Conservation (phyloP, 179 eudicot genomes). For the Beta lomatogona region DNA sequence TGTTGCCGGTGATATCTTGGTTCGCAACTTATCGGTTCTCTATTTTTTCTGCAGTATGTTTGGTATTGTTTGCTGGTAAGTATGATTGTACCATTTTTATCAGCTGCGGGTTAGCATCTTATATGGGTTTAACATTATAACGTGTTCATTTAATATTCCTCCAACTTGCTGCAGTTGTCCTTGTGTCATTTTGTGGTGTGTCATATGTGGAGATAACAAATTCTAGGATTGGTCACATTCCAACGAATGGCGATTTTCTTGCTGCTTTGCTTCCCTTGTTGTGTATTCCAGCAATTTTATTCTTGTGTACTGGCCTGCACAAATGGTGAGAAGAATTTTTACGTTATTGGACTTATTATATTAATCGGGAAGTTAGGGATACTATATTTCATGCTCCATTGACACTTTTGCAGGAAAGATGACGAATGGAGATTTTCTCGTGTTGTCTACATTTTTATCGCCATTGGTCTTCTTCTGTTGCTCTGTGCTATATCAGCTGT, state of each 20-base stretch:
- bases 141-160: background rate
- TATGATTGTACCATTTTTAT: conserved; percentile 6
- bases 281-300: conserved; percentile 87
- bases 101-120: conserved; percentile 1
- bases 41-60: conserved; percentile 79
- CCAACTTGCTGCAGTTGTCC: conserved; percentile 56
- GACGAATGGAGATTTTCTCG: conserved; percentile 91
- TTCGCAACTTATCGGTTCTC: conserved; percentile 96
- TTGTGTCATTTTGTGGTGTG: conserved; percentile 86
- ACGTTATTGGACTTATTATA: background rate
- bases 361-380: conserved; percentile 11
- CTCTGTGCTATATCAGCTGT: conserved; percentile 94
- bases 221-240: conserved; percentile 63
- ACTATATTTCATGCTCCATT: conserved; percentile 16
- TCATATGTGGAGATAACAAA: conserved; percentile 75
- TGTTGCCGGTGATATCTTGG: conserved; percentile 90
- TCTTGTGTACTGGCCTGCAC: conserved; percentile 79
- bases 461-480: conserved; percentile 82
- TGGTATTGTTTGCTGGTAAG: conserved; percentile 83
- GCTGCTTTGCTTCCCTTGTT: conserved; percentile 94
- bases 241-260: conserved; percentile 82
- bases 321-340: conserved; percentile 66
- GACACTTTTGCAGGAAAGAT: conserved; percentile 76
- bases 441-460: conserved; percentile 71
- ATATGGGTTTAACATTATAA: conserved; percentile 1